These are phyloP conservation scores for Rozella allomycis DNA, from an alignment of 371 early-diverging fungal species.

Conservation along the genomic window DNA sequence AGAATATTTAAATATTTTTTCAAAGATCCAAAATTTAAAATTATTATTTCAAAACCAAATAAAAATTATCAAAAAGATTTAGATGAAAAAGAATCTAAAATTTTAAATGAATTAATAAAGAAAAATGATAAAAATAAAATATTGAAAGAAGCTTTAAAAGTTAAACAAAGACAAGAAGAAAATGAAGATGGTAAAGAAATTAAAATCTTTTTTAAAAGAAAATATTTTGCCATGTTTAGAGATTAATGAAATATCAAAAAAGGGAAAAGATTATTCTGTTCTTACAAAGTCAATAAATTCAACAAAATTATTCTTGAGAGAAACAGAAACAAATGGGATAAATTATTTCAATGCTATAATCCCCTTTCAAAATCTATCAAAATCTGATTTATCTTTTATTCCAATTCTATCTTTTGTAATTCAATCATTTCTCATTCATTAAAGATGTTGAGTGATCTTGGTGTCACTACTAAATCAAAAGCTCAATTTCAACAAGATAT, in stretches of 20 bases:
- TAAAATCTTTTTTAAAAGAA: not conserved
- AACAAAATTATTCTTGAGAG: slow-evolving; percentile 47
- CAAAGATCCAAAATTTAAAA: too few species aligned
- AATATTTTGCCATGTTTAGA: slow-evolving; percentile 46
- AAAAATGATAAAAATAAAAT: too few species aligned
- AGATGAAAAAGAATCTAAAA: slow-evolving; percentile 32
- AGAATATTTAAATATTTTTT: too few species aligned
- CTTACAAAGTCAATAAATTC: slow-evolving; percentile 35
- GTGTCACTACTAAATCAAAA: slow-evolving; percentile 47
- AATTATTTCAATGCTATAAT: slow-evolving; percentile 60
- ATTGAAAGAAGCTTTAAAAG: too few species aligned
- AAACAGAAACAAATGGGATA: slow-evolving; percentile 70
- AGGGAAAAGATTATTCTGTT: slow-evolving; percentile 37
- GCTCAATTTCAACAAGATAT: slow-evolving; percentile 71
- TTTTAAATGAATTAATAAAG: slow-evolving; percentile 37
- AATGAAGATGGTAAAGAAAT: slow-evolving; percentile 24
- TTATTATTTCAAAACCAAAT: slow-evolving; percentile 52
- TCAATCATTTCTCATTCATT: not conserved
- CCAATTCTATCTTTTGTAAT: too few species aligned
- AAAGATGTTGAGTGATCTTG: slow-evolving; percentile 53
- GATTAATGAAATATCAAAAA: slow-evolving; percentile 41
- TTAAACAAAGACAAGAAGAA: slow-evolving; percentile 36
- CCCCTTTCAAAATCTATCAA: slow-evolving; percentile 31
- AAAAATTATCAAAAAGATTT: slow-evolving; percentile 32
- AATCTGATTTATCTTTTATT: too few species aligned